phyloP scores from a whole-genome alignment of 371 early-diverging fungal genomes.

The Nematocida ironsii region DNA sequence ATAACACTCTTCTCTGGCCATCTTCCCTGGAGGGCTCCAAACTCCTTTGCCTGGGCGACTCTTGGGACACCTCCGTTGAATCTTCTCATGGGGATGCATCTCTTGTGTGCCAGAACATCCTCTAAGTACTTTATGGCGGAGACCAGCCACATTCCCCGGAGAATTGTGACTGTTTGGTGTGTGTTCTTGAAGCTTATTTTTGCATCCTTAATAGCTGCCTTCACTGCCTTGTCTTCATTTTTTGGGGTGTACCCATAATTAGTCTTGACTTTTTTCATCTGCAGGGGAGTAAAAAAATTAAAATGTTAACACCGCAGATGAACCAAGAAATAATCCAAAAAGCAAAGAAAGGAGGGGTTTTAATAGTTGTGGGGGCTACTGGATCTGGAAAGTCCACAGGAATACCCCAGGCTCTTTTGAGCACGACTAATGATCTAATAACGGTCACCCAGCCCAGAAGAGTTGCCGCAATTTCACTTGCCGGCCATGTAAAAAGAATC shows the following conservation, averaged over 20 bases:
- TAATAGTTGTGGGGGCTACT: slow-evolving; percentile 69
- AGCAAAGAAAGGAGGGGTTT: slow-evolving; percentile 33
- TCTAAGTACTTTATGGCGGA: slow-evolving; percentile 89
- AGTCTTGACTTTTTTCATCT: slow-evolving; percentile 51
- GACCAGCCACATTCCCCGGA: slow-evolving; percentile 83
- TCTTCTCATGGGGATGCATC: slow-evolving; percentile 91
- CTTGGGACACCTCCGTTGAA: slow-evolving; percentile 94
- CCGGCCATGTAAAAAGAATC: slow-evolving; percentile 43
- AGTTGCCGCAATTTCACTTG: slow-evolving; percentile 69
- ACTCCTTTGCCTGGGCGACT: slow-evolving; percentile 89
- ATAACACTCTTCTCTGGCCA: slow-evolving; percentile 96
- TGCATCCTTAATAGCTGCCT: slow-evolving; percentile 65
- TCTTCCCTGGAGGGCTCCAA: slow-evolving; percentile 75
- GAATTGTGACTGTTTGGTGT: slow-evolving; percentile 87
- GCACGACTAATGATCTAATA: slow-evolving; percentile 33
- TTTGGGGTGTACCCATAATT: slow-evolving; percentile 51
- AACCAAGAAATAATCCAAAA: slow-evolving; percentile 55
- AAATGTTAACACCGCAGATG: slow-evolving; percentile 17
- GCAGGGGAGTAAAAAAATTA: slow-evolving; percentile 40
- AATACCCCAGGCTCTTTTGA: slow-evolving; percentile 62
- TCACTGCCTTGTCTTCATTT: slow-evolving; percentile 64
- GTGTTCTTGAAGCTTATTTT: slow-evolving; percentile 81
- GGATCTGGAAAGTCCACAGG: slow-evolving; percentile 71
- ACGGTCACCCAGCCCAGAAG: slow-evolving; percentile 70
- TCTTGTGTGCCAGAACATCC: slow-evolving; percentile 90